Evolutionary conservation across 768 basidiomycete species (phyloP).

Genomic region (Suillus clintonianus): DNA sequence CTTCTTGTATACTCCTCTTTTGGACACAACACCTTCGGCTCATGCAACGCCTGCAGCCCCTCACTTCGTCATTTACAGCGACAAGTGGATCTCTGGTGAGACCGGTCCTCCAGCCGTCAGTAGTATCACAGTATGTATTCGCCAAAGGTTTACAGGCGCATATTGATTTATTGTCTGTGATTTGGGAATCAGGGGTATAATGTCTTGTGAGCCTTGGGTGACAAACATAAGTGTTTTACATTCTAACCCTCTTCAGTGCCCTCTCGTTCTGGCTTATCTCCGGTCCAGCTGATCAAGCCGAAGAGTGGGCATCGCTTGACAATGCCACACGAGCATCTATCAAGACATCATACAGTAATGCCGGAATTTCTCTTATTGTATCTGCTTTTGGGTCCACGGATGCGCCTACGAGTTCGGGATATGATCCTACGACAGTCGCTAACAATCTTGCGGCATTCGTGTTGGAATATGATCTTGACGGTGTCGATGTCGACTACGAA

Average conservation of each 20-base stretch:
- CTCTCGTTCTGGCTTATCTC: conserved; percentile 58
- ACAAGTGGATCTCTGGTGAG: conserved; percentile 37
- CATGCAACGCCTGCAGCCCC: conserved; percentile 30
- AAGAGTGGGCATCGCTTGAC: conserved; percentile 53
- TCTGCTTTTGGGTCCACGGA: conserved; percentile 60
- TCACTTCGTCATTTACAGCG: conserved; percentile 42
- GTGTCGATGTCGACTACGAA: conserved; percentile 77
- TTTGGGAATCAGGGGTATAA: conserved; percentile 50
- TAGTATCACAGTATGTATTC: conserved; percentile 28
- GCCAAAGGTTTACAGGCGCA: background rate
- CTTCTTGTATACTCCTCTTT: background rate
- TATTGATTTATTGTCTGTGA: background rate
- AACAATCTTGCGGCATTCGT: conserved; percentile 69
- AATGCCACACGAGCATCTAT: conserved; percentile 46
- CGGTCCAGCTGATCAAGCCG: conserved; percentile 62
- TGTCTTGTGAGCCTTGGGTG: conserved; percentile 47
- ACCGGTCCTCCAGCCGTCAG: conserved; percentile 38
- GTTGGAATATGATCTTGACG: conserved; percentile 59
- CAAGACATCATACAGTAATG: conserved; percentile 54
- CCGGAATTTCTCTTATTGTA: conserved; percentile 63
- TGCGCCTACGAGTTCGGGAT: conserved; percentile 55
- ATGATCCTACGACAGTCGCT: conserved; percentile 61
- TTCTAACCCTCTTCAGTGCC: conserved; percentile 27
- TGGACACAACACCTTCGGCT: background rate
- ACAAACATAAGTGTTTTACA: background rate